phyloP scores from a whole-genome alignment of 2,329 filamentous ascomycete species.

The Pseudopithomyces chartarum region DNA sequence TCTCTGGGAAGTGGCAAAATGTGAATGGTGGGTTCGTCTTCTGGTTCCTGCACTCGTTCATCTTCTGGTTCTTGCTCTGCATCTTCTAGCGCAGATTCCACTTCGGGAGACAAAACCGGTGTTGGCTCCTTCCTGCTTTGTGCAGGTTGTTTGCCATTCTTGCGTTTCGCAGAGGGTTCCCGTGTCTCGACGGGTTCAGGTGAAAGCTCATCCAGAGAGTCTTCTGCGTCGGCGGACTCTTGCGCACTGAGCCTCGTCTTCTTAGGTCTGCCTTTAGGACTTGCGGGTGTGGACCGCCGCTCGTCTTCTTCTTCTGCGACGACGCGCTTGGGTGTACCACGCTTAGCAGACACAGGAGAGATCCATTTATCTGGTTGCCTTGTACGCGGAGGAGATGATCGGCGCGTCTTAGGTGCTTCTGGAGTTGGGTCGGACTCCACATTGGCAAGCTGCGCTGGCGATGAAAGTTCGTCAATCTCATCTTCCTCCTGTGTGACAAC shows the following conservation, averaged over 20 bases:
- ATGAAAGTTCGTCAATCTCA: constrained; percentile 30
- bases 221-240: constrained; percentile 11
- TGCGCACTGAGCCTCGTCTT: constrained; percentile 7
- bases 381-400: not conserved
- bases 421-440: not conserved
- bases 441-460: constrained; percentile 6
- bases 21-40: constrained; percentile 17
- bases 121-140: constrained; percentile 7
- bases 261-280: constrained; percentile 14
- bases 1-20: constrained; percentile 15
- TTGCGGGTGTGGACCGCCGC: constrained; percentile 18
- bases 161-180: constrained; percentile 5
- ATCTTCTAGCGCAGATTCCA: constrained; percentile 21
- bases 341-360: constrained; percentile 9
- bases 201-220: constrained; percentile 26
- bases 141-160: not conserved
- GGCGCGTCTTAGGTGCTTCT: constrained; percentile 1
- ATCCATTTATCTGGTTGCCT: not conserved
- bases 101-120: constrained; percentile 26
- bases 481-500: constrained; percentile 11
- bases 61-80: constrained; percentile 20
- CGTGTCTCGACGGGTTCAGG: constrained; percentile 16
- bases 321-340: constrained; percentile 19
- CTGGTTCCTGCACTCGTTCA: no score
- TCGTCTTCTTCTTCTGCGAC: constrained; percentile 6